Evolutionary conservation across 805 yeast genomes (phyloP).

Genomic region (Yamadazyma endophytica): DNA sequence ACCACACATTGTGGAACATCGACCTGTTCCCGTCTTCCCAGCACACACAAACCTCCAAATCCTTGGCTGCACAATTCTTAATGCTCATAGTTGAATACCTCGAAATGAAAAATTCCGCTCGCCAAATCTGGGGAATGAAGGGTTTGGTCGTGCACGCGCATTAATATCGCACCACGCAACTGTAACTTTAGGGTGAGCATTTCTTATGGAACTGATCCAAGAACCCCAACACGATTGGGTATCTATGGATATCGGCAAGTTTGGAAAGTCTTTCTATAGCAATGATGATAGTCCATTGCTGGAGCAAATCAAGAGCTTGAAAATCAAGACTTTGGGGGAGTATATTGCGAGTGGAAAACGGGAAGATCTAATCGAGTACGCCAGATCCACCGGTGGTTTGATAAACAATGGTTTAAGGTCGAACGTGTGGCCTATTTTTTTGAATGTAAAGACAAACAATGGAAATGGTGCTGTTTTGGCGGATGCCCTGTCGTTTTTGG

Average conservation of each 20-base stretch:
- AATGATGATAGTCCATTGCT: conserved; percentile 36
- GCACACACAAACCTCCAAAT: conserved; percentile 1
- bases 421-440: conserved; percentile 49
- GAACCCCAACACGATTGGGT: conserved; percentile 42
- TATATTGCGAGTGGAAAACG: conserved; percentile 25
- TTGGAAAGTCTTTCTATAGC: conserved; percentile 44
- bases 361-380: conserved; percentile 24
- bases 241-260: conserved; percentile 43
- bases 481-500: conserved; percentile 12
- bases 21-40: conserved; percentile 5
- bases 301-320: conserved; percentile 33
- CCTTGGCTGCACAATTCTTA: not conserved
- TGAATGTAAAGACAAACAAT: conserved; percentile 20
- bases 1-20: conserved; percentile 51
- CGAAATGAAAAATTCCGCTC: no score
- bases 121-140: no score
- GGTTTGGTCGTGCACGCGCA: no score
- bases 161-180: no score
- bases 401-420: conserved; percentile 37
- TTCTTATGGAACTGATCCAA: no score
- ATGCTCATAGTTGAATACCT: not conserved
- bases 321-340: conserved; percentile 35
- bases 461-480: no score
- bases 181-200: no score
- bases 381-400: conserved; percentile 47